These are phyloP conservation scores for Pogostemon cablin DNA, from an alignment of 257 asterid genomes.

Conservation along the genomic window DNA sequence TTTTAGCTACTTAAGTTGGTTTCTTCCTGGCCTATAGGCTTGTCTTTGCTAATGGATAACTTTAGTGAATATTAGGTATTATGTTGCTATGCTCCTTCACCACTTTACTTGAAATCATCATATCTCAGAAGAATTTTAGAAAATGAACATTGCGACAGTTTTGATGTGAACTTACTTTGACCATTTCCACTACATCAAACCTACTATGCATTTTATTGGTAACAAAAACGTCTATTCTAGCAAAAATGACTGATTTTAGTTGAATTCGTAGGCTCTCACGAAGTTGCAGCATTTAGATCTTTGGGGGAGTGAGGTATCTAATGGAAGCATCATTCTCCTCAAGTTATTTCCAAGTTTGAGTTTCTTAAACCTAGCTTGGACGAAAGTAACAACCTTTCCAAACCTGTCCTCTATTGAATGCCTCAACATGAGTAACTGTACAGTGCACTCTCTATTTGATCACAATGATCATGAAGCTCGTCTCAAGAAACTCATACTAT, in stretches of 20 bases:
- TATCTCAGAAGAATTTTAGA: neutral
- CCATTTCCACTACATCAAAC: neutral
- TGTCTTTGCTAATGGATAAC: constrained; percentile 5
- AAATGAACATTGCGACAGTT: neutral
- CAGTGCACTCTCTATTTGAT: constrained; percentile 56
- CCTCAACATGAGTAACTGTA: constrained; percentile 91
- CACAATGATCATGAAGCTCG: constrained; percentile 55
- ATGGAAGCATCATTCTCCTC: constrained; percentile 60
- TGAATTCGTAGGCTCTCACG: constrained; percentile 57
- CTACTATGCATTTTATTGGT: constrained; percentile 17
- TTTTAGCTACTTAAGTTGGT: neutral
- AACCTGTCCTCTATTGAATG: constrained; percentile 55
- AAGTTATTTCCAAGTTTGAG: constrained; percentile 60
- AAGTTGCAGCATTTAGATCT: constrained; percentile 75
- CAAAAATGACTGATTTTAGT: constrained; percentile 17
- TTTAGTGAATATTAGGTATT: neutral
- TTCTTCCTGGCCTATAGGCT: neutral
- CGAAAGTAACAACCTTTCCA: constrained; percentile 68
- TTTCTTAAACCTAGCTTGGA: constrained; percentile 82
- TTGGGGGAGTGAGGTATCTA: constrained; percentile 84
- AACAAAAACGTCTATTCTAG: constrained; percentile 7
- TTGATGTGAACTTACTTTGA: constrained; percentile 17
- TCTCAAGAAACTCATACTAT: constrained; percentile 56
- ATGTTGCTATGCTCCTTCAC: constrained; percentile 11
- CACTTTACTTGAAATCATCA: neutral